These are phyloP conservation scores for Bipolaris gigantea DNA, from an alignment of 2,329 filamentous ascomycete species.

Conservation along the genomic window DNA sequence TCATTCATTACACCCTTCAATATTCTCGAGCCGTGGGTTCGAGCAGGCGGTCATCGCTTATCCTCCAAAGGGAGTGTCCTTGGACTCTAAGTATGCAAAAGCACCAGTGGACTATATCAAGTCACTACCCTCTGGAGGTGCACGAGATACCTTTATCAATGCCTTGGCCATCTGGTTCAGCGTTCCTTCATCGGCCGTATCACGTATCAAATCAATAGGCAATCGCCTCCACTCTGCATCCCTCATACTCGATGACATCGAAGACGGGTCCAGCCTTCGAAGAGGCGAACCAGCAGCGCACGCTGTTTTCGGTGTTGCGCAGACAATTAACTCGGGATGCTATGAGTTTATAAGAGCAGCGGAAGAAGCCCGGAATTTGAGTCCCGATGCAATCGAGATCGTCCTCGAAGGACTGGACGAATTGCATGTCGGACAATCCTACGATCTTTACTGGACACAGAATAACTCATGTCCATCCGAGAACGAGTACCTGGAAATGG, in stretches of 20 bases:
- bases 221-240: background rate
- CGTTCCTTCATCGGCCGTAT: background rate
- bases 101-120: constrained; percentile 1
- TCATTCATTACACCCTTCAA: background rate
- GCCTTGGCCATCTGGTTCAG: background rate
- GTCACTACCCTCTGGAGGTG: background rate
- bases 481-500: background rate
- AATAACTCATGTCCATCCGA: background rate
- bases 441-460: background rate
- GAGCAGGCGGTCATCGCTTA: background rate
- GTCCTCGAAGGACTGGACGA: background rate
- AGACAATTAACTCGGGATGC: background rate
- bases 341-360: background rate
- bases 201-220: background rate
- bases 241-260: background rate
- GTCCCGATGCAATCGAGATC: background rate
- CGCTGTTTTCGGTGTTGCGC: background rate
- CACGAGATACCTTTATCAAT: background rate
- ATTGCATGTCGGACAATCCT: background rate
- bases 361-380: background rate
- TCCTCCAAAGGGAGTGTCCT: background rate
- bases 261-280: background rate
- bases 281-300: background rate
- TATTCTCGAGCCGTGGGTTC: background rate
- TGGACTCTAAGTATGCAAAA: background rate